Evolutionary conservation across 768 basidiomycete genomes (phyloP).

Genomic region (Lactarius sanguifluus): DNA sequence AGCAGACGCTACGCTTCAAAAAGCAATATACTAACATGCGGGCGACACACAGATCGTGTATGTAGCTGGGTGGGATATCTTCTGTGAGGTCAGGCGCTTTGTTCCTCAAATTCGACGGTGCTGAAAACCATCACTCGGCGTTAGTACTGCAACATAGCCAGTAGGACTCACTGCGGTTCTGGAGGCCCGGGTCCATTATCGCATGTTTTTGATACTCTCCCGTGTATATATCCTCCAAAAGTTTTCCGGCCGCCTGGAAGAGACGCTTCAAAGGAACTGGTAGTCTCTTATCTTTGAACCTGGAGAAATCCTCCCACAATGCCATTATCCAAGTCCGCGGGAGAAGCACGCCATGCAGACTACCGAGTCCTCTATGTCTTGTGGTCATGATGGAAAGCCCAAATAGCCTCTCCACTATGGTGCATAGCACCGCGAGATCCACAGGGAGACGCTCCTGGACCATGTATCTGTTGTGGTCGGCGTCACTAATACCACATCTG

Average conservation of each 20-base stretch:
- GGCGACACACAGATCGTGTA: slow-evolving; percentile 16
- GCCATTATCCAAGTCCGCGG: slow-evolving; percentile 53
- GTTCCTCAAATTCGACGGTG: background rate
- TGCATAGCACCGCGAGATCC: slow-evolving; percentile 53
- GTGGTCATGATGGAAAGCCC: slow-evolving; percentile 42
- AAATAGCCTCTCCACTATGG: slow-evolving; percentile 50
- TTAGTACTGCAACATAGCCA: background rate
- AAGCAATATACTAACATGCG: slow-evolving; percentile 15
- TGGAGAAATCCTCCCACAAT: slow-evolving; percentile 23
- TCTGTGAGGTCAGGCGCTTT: background rate
- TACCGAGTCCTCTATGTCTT: slow-evolving; percentile 29
- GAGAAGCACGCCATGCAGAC: slow-evolving; percentile 49
- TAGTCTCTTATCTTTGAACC: background rate
- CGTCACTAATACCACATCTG: background rate
- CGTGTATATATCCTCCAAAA: slow-evolving; percentile 18
- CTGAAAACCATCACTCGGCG: background rate
- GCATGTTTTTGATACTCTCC: slow-evolving; percentile 16
- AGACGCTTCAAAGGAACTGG: background rate
- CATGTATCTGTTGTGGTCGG: slow-evolving; percentile 43
- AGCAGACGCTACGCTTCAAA: background rate
- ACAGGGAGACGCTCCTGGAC: slow-evolving; percentile 40
- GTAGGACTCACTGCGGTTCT: background rate
- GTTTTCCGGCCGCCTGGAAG: background rate
- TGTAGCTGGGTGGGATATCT: background rate
- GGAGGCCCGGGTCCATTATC: background rate